These are phyloP conservation scores for Phytophthora hibernalis DNA, from an alignment of 352 stramenopile genomes.

Conservation along the genomic window DNA sequence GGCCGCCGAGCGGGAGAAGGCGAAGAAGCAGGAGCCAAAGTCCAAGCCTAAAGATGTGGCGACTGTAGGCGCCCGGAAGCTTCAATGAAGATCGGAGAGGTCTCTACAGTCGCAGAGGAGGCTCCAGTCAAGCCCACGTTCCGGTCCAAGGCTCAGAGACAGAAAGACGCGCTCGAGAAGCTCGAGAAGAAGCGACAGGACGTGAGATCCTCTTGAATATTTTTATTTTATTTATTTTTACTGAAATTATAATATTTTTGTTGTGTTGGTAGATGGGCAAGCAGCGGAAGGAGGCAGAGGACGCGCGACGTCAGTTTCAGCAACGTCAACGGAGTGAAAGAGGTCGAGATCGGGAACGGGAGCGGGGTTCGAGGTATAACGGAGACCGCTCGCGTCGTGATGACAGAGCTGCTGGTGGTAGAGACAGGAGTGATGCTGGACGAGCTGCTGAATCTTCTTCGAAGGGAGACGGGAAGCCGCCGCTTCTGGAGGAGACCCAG, in stretches of 20 bases:
- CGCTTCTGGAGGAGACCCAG: slow-evolving; percentile 63
- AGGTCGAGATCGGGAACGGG: slow-evolving; percentile 34
- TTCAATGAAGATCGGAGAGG: slow-evolving; percentile 42
- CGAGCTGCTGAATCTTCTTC: slow-evolving; percentile 7
- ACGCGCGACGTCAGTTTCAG: slow-evolving; percentile 67
- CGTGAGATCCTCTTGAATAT: slow-evolving; percentile 24
- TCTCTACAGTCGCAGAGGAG: neutral
- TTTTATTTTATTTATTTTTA: slow-evolving; percentile 2
- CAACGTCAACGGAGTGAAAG: slow-evolving; percentile 60
- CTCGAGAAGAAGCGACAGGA: slow-evolving; percentile 78
- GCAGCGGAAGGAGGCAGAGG: slow-evolving; percentile 61
- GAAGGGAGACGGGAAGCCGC: slow-evolving; percentile 24
- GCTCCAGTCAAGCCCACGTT: slow-evolving; percentile 62
- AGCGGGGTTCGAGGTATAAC: slow-evolving; percentile 17
- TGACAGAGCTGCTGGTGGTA: slow-evolving; percentile 11
- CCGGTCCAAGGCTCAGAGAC: slow-evolving; percentile 80
- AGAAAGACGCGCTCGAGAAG: slow-evolving; percentile 74
- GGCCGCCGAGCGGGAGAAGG: slow-evolving; percentile 42
- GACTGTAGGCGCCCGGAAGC: slow-evolving; percentile 38
- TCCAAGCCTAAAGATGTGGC: slow-evolving; percentile 9
- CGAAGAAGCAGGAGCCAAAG: slow-evolving; percentile 24
- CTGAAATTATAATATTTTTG: slow-evolving; percentile 10
- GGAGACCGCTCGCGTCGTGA: slow-evolving; percentile 27
- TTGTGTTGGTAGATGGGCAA: slow-evolving; percentile 51
- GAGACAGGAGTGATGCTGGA: slow-evolving; percentile 17